Conservation (phyloP, 2,329 filamentous ascomycete genomes). For the Verruconis gallopava region DNA sequence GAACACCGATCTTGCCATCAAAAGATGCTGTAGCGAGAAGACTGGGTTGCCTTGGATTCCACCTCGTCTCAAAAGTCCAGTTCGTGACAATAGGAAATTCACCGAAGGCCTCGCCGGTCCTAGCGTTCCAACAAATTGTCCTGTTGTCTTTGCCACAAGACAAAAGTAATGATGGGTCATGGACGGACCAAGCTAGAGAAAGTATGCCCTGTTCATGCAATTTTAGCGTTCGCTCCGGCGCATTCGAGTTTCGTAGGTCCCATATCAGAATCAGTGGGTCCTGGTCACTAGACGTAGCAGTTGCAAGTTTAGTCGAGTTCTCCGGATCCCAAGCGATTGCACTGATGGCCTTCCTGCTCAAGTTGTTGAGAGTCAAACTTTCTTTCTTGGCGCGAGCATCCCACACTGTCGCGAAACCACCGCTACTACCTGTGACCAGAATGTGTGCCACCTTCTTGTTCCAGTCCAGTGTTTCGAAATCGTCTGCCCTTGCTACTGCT, state of each 20-base stretch:
- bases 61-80: constrained; percentile 93
- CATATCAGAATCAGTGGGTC: constrained; percentile 81
- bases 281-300: constrained; percentile 79
- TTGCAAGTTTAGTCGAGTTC: constrained; percentile 82
- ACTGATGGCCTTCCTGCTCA: constrained; percentile 82
- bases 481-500: constrained; percentile 76
- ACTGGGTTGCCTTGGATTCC: constrained; percentile 86
- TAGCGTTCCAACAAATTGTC: constrained; percentile 91
- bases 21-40: constrained; percentile 92
- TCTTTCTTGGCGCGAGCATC: constrained; percentile 97
- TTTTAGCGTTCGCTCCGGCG: constrained; percentile 73
- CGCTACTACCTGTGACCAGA: constrained; percentile 80
- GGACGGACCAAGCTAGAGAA: constrained; percentile 87
- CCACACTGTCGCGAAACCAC: constrained; percentile 96
- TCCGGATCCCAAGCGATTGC: constrained; percentile 96
- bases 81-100: constrained; percentile 98
- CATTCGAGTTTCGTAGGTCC: constrained; percentile 93
- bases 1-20: constrained; percentile 87
- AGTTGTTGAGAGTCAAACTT: constrained; percentile 82
- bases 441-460: constrained; percentile 97
- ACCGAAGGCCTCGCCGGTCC: constrained; percentile 74
- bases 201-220: constrained; percentile 92
- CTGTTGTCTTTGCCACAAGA: constrained; percentile 96
- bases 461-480: constrained; percentile 95
- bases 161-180: constrained; percentile 77